Evolutionary conservation across 2,329 filamentous ascomycete species (phyloP), one percentile per base, ranked within the genome.

Genomic region (Cladophialophora carrionii): DNA sequence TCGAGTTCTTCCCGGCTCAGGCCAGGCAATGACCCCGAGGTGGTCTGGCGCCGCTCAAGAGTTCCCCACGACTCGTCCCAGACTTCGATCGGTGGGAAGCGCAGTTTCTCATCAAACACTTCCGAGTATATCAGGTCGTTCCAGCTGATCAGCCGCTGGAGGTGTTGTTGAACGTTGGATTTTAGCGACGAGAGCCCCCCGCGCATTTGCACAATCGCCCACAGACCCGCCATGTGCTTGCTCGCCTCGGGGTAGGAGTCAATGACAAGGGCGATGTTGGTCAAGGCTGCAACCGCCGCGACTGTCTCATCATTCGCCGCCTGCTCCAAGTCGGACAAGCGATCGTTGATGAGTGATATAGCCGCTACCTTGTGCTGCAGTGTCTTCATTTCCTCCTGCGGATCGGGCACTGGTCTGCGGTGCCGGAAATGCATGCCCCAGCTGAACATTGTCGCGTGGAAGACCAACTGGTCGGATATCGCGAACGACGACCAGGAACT

Each of bases 71-170:
- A 62, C 43, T 65, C 57, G 34, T 68, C 63, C 65, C 65, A 64
- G 4, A 61, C 49, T 20, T 63, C 56, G 22, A 63, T 60, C 12
- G 61, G 58, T 32, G 63, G 60, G 41, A 66, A 57, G 10, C 37
- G 59, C 24, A 66, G 41, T 54, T 54, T 43, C n/a, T 61, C 61
- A 37, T 68, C 57, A 32, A 61, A 66, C 5, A 68, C 54, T n/a
- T 68, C 61, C 20, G 66, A 66, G 43, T 68, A 68, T 22, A 65
- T 61, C 43, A 68, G 32, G 43, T 65, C 63, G 54, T 65, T 65
- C 52, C 46, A 65, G 20, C 66, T 68, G 41, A 68, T 61, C 56
- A 65, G 60, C n/a, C 66, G 34, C 37, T 57, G 53, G 12, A 68
- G 41, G 32, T 65, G 66, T 20, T 62, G 54, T 37, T 61, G 63